phyloP scores from a whole-genome alignment of 2,329 filamentous ascomycete species.

The Dothistroma pini region DNA sequence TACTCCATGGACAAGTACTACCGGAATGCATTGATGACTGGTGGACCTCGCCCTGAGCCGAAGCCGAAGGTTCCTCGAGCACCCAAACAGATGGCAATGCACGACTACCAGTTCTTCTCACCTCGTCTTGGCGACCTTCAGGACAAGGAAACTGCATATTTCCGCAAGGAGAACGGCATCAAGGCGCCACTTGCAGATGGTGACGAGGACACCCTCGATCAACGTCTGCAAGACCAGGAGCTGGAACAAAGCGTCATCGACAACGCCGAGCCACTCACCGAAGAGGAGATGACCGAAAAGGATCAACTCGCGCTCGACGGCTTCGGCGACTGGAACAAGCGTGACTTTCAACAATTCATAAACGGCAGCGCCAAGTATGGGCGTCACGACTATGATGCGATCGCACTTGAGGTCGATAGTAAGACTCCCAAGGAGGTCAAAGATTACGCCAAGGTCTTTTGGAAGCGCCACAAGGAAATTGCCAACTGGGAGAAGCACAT shows the following conservation, averaged over 20 bases:
- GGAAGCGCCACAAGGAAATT: slow-evolving; percentile 91
- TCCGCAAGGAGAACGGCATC: slow-evolving; percentile 93
- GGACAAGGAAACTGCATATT: slow-evolving; percentile 92
- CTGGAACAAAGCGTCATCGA: slow-evolving; percentile 91
- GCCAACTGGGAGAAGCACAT: slow-evolving; percentile 85
- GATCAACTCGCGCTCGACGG: slow-evolving; percentile 75
- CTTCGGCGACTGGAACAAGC: slow-evolving; percentile 91
- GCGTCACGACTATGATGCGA: slow-evolving; percentile 77
- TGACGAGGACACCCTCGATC: slow-evolving; percentile 78
- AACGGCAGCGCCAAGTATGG: slow-evolving; percentile 93
- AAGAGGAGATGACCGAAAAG: slow-evolving; percentile 87
- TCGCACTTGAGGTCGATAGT: slow-evolving; percentile 85
- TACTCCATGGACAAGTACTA: slow-evolving; percentile 99
- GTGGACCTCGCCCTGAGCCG: slow-evolving; percentile 71
- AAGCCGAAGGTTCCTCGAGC: slow-evolving; percentile 96
- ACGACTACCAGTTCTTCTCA: slow-evolving; percentile 98
- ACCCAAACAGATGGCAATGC: slow-evolving; percentile 84
- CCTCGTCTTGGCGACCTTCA: slow-evolving; percentile 79
- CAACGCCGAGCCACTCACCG: slow-evolving; percentile 79
- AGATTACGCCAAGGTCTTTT: slow-evolving; percentile 91
- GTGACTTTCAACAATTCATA: slow-evolving; percentile 97
- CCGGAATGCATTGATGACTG: slow-evolving; percentile 80
- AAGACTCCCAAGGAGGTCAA: slow-evolving; percentile 83
- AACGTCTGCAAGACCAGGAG: slow-evolving; percentile 82
- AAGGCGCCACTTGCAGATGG: slow-evolving; percentile 89